A percentile compares a stretch with the other conserved stretches of the same genome.
These are phyloP conservation scores for Teunomyces tritomae DNA, from an alignment of 805 yeast genomes.

Conservation along the genomic window DNA sequence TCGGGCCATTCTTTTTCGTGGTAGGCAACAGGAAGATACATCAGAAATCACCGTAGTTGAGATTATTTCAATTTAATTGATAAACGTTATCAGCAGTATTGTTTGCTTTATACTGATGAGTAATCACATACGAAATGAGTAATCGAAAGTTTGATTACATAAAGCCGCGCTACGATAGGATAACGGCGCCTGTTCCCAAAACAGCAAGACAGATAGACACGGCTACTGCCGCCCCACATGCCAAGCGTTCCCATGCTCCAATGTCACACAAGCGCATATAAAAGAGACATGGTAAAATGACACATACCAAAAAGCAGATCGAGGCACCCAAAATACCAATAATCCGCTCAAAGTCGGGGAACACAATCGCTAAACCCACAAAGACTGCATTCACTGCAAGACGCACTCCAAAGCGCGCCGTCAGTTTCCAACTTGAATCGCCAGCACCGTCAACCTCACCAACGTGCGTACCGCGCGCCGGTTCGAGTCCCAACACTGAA, in stretches of 20 bases:
- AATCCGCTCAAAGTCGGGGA: constrained; percentile 39
- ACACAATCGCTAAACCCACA: constrained; percentile 24
- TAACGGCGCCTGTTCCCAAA: constrained; percentile 18
- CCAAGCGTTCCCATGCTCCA: constrained; percentile 12
- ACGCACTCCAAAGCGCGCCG: constrained; percentile 13
- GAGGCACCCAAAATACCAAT: constrained; percentile 43
- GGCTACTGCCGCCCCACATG: constrained; percentile 9
- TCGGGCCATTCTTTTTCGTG: constrained; percentile 31
- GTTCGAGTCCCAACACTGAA: constrained; percentile 15
- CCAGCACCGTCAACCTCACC: no score
- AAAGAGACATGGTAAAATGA: constrained; percentile 39
- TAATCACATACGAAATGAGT: no score
- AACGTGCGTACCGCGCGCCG: no score
- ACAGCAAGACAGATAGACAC: constrained; percentile 15
- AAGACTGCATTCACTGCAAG: constrained; percentile 21
- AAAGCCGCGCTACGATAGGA: no score
- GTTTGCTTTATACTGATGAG: no score
- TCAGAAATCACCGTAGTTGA: constrained; percentile 6
- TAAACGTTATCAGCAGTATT: no score
- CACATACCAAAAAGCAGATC: constrained; percentile 40
- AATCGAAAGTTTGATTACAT: no score
- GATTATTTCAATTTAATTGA: no score
- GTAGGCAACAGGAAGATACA: constrained; percentile 40
- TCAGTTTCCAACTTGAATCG: no score
- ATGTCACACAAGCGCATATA: constrained; percentile 25